A percentile compares a stretch with the other conserved stretches of the same genome.
Evolutionary conservation across 208 protist species (phyloP).

Genomic region (Wallacemonas sp.): DNA sequence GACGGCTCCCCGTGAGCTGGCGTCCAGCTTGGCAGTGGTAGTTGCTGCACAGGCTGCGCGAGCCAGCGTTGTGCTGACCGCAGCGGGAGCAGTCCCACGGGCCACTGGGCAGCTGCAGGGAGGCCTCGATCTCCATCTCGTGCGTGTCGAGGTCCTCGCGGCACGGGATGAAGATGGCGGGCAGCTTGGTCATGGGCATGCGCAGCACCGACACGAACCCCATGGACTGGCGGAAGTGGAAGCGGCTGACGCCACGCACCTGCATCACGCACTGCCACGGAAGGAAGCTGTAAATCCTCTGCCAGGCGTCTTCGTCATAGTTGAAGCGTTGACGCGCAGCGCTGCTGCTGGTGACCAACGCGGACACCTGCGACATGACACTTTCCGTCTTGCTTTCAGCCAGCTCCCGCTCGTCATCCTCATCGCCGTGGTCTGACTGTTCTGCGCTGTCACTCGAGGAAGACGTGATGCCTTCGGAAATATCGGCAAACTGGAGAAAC

Average conservation of each 20-base stretch:
- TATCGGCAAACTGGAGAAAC: conserved; percentile 34
- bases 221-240: conserved; percentile 46
- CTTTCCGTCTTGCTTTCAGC: background rate
- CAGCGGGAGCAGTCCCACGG: conserved; percentile 32
- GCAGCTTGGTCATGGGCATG: conserved; percentile 37
- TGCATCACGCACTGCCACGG: conserved; percentile 42
- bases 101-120: conserved; percentile 21
- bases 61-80: conserved; percentile 23
- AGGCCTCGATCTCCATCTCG: conserved; percentile 31
- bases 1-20: conserved; percentile 25
- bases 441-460: conserved; percentile 37
- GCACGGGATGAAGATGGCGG: conserved; percentile 69
- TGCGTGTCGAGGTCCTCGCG: conserved; percentile 60
- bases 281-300: conserved; percentile 53
- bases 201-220: conserved; percentile 43
- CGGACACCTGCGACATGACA: conserved; percentile 10
- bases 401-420: conserved; percentile 33
- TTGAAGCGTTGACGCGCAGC: background rate
- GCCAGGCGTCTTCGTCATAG: conserved; percentile 32
- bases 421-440: conserved; percentile 26
- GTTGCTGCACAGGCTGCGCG: conserved; percentile 15
- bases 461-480: conserved; percentile 40
- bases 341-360: conserved; percentile 6
- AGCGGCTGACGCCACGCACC: conserved; percentile 47
- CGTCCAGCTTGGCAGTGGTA: conserved; percentile 7